Evolutionary conservation across 768 basidiomycete species (phyloP).

Genomic region (Sporobolomyces pararoseus): DNA sequence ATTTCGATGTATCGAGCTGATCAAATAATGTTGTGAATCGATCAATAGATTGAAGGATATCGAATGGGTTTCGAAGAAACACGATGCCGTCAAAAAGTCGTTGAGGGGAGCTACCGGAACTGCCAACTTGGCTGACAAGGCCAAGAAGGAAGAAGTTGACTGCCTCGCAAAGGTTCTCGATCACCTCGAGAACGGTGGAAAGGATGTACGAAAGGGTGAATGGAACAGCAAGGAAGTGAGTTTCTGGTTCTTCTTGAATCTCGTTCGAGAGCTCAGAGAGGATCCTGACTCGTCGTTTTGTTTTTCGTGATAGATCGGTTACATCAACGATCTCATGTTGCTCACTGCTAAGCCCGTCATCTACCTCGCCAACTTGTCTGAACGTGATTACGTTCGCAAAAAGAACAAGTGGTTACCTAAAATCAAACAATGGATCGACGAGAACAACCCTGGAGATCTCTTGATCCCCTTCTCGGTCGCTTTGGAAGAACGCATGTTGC

Average conservation of each 20-base stretch:
- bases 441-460: slow-evolving; percentile 89
- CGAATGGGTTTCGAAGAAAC: slow-evolving; percentile 92
- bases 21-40: not conserved
- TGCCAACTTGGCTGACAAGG: slow-evolving; percentile 81
- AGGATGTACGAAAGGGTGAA: slow-evolving; percentile 85
- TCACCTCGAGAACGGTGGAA: slow-evolving; percentile 69
- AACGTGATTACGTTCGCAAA: slow-evolving; percentile 89
- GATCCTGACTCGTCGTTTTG: no score
- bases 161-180: slow-evolving; percentile 80
- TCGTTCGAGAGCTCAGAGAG: not conserved
- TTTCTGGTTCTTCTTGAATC: not conserved
- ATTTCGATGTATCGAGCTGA: no score
- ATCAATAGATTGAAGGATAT: slow-evolving; percentile 72
- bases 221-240: slow-evolving; percentile 95
- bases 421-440: slow-evolving; percentile 97
- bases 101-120: slow-evolving; percentile 66
- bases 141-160: slow-evolving; percentile 91
- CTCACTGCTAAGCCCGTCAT: slow-evolving; percentile 96
- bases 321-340: slow-evolving; percentile 81
- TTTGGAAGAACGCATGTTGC: slow-evolving; percentile 80
- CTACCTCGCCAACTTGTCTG: slow-evolving; percentile 95
- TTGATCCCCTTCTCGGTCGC: slow-evolving; percentile 97
- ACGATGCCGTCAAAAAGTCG: slow-evolving; percentile 67
- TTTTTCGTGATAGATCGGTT: slow-evolving; percentile 56
- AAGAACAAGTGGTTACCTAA: slow-evolving; percentile 99